Evolutionary conservation across 2,329 filamentous ascomycete genomes (phyloP).

Genomic region (Ophiocordyceps polyrhachis-furcata): DNA sequence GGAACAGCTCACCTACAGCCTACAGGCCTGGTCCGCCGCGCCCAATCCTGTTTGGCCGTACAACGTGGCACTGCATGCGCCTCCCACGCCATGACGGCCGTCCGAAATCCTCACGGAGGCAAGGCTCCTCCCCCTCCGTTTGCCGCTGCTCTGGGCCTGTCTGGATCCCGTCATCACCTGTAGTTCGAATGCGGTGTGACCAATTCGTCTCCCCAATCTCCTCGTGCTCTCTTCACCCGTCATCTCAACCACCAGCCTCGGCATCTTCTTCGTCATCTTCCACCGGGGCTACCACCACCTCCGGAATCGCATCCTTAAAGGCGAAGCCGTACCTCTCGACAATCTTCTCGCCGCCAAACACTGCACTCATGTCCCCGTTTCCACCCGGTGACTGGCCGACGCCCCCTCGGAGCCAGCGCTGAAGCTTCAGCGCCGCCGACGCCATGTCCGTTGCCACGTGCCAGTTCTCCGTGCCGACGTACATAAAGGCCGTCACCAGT

Average conservation of each 20-base stretch:
- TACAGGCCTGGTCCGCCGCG: neutral
- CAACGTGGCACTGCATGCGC: conserved; percentile 5
- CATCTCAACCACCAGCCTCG: neutral
- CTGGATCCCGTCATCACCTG: too few species aligned
- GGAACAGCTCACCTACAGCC: neutral
- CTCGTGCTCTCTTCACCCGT: neutral
- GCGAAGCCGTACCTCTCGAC: conserved; percentile 11
- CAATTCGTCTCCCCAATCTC: neutral
- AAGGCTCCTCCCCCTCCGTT: neutral
- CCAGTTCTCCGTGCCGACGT: conserved; percentile 30
- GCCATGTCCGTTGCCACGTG: conserved; percentile 20
- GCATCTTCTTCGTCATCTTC: conserved; percentile 1
- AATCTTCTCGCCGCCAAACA: conserved; percentile 7
- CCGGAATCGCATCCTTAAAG: conserved; percentile 8
- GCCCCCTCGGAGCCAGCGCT: conserved; percentile 21
- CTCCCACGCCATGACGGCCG: neutral
- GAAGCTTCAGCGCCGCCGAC: conserved; percentile 17
- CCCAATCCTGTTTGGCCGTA: neutral
- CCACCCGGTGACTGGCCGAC: neutral
- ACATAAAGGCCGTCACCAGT: conserved; percentile 22
- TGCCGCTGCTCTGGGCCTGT: neutral
- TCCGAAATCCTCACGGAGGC: too few species aligned
- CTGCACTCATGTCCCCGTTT: conserved; percentile 3
- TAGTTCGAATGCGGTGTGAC: neutral
- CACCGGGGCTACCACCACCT: conserved; percentile 5